Percentiles rank a stretch among this genome's conserved stretches.
Evolutionary conservation across 2,329 filamentous ascomycete species (phyloP).

Genomic region (Ilyonectria robusta): DNA sequence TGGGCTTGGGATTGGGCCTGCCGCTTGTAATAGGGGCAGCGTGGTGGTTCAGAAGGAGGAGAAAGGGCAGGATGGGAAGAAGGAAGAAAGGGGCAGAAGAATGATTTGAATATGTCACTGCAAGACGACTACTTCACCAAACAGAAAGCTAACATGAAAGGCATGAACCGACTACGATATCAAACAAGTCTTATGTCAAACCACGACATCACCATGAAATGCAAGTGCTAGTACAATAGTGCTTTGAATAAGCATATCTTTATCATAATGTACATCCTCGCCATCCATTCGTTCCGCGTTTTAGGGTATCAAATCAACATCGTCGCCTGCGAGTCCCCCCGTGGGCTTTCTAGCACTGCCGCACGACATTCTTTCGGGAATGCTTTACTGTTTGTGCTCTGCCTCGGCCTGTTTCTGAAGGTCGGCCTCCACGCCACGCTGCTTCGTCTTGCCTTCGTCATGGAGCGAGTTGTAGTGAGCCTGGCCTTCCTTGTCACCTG

Average conservation of each 20-base stretch:
- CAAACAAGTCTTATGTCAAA: not conserved
- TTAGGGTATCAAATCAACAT: slow-evolving; percentile 31
- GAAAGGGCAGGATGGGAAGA: not conserved
- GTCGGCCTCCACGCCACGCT: slow-evolving; percentile 87
- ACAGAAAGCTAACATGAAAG: not conserved
- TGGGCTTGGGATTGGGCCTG: slow-evolving; percentile 19
- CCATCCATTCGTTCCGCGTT: not conserved
- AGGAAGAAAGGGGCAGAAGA: not conserved
- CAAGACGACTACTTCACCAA: not conserved
- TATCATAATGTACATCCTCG: not conserved
- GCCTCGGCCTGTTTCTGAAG: slow-evolving; percentile 79
- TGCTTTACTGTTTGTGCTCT: slow-evolving; percentile 39
- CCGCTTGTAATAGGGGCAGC: not conserved
- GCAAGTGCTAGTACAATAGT: not conserved
- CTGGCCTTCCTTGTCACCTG: slow-evolving; percentile 78
- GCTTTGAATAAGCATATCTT: slow-evolving; percentile 10
- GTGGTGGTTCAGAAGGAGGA: slow-evolving; percentile 6
- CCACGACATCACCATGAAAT: not conserved
- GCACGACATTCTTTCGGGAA: not conserved
- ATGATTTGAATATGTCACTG: not conserved
- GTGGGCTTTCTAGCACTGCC: not conserved
- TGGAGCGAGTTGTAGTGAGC: slow-evolving; percentile 77
- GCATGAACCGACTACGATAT: not conserved
- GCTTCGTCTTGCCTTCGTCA: slow-evolving; percentile 85
- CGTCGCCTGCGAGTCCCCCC: not conserved